These are phyloP conservation scores for Tetragonia tetragonoides DNA, from an alignment of 148 eudicot genomes.

Conservation along the genomic window DNA sequence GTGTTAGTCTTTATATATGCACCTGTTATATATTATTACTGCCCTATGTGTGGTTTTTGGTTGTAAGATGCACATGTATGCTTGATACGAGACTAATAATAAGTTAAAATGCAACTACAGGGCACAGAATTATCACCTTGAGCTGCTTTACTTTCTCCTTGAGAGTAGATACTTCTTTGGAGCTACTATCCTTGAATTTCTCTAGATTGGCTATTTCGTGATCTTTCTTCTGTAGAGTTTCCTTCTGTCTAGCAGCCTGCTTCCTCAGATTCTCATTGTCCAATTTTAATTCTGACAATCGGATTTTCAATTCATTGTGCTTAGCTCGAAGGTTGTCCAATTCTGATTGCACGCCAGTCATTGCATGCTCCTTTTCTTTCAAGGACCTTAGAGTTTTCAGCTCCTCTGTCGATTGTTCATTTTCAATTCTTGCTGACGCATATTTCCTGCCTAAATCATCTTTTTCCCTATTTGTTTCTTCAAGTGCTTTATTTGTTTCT, in stretches of 20 bases:
- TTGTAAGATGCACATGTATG: not conserved
- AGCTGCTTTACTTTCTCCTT: constrained; percentile 45
- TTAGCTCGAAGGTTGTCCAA: constrained; percentile 47
- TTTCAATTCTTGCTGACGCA: constrained; percentile 38
- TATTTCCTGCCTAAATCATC: constrained; percentile 45
- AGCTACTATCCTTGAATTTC: constrained; percentile 34
- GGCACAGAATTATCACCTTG: constrained; percentile 30
- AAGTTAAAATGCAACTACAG: not conserved
- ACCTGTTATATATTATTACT: not conserved
- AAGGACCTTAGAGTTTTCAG: constrained; percentile 33
- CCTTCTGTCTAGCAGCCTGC: constrained; percentile 48
- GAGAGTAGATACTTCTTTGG: constrained; percentile 30
- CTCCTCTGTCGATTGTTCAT: constrained; percentile 38
- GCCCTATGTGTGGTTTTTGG: not conserved
- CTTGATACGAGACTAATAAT: not conserved
- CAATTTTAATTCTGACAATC: constrained; percentile 41
- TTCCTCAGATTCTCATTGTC: constrained; percentile 64
- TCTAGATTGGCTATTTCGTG: constrained; percentile 35
- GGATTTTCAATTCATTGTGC: constrained; percentile 45
- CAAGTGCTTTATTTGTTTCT: constrained; percentile 31
- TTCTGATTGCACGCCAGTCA: constrained; percentile 47
- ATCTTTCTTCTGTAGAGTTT: constrained; percentile 48
- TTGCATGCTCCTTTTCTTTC: constrained; percentile 42
- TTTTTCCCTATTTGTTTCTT: constrained; percentile 38
- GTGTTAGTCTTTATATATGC: not conserved